A percentile compares a stretch with the other conserved stretches of the same genome.
phyloP scores from a whole-genome alignment of 2,329 filamentous ascomycete genomes.

The Fusarium redolens region DNA sequence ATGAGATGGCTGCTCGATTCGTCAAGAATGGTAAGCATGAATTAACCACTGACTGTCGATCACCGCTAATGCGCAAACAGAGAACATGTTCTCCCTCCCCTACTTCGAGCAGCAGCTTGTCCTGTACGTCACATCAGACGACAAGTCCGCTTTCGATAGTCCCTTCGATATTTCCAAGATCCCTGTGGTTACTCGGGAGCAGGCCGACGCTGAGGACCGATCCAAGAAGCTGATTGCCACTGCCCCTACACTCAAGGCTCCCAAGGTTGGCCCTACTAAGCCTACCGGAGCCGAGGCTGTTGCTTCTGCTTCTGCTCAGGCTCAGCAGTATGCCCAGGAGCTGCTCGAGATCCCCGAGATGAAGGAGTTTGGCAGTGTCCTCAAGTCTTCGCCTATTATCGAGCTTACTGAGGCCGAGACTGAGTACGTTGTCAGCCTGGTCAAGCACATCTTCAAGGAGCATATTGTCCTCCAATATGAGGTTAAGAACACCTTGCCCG shows the following conservation, averaged over 20 bases:
- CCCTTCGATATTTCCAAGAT: constrained; percentile 94
- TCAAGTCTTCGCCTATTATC: constrained; percentile 88
- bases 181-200: constrained; percentile 92
- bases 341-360: constrained; percentile 91
- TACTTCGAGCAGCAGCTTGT: constrained; percentile 97
- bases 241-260: constrained; percentile 92
- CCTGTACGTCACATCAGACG: constrained; percentile 94
- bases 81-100: constrained; percentile 94
- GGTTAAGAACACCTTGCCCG: constrained; percentile 95
- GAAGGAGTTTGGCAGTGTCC: constrained; percentile 86
- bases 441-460: constrained; percentile 99
- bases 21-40: constrained; percentile 82
- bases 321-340: constrained; percentile 90
- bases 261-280: constrained; percentile 82
- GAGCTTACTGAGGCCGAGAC: constrained; percentile 97
- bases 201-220: constrained; percentile 94
- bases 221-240: constrained; percentile 97
- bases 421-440: constrained; percentile 91
- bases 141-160: constrained; percentile 83
- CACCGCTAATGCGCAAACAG: constrained; percentile 57
- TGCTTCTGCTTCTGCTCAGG: constrained; percentile 80
- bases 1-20: constrained; percentile 86
- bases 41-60: background rate
- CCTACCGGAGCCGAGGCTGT: constrained; percentile 77
- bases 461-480: constrained; percentile 96